Base-by-base conservation (phyloP, 768 basidiomycete genomes). In the Boletales sp. region DNA sequence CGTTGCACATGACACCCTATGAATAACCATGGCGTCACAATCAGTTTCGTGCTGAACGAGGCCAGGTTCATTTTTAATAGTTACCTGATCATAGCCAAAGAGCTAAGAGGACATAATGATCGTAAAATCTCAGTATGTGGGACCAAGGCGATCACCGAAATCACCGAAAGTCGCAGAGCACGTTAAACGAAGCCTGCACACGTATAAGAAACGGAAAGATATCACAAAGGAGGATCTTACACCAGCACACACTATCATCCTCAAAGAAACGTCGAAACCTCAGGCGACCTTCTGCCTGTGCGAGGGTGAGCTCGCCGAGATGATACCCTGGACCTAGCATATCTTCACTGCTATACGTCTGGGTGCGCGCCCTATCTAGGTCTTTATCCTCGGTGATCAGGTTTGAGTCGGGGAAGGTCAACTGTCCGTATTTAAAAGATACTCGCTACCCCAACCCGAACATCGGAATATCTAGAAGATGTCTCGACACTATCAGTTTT, bases 141-240 rank as follows among this genome's bases (percentile, higher is more conserved):
- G 31, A 49, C 17, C 8, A 48, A 47, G 5, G 32, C 0, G 27
- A 49, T 13, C 24, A 58, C 66, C 66, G 34, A 67, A 67, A 42
- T 67, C 67, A 43, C 66, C 66, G 35, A 67, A 35, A 4, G 66
- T 58, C 40, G 67, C 67, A 46, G 69, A 69, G 36, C 55, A 63
- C 8, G 66, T 65, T 53, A 69, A 51, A 18, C 66, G 62, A 47
- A 69, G 58, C 47, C 66, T 67, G 36, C 17, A 21, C 24, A 24
- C 45, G 9, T 13, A 41, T 51, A 34, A 54, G 46, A 41, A 53
- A 17, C 37, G 14, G 1, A 31, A 30, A 2, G 31, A 8, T 2
- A 13, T 5, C 10, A 36, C 15, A 17, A 31, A 31, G 3, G 38
- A 14, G 12, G 14, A 32, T 43, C 65, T 59, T 53, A 69, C 66